Evolutionary conservation across 352 stramenopile genomes (phyloP).

Genomic region (Pythium aquatile): DNA sequence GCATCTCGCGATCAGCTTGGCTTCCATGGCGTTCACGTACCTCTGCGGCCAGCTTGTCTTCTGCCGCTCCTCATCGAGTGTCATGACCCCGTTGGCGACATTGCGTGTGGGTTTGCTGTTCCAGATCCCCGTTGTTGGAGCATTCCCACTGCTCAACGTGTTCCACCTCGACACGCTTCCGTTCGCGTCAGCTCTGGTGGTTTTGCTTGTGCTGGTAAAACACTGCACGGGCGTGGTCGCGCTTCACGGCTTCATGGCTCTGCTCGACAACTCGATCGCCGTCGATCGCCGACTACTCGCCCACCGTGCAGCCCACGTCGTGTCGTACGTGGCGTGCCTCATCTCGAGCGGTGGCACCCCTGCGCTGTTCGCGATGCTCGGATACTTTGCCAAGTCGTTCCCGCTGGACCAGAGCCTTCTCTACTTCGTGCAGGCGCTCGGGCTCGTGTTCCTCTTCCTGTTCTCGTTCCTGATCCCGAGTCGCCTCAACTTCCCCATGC

Average conservation of each 20-base stretch:
- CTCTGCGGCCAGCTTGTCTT: conserved; percentile 52
- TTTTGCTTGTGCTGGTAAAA: conserved; percentile 60
- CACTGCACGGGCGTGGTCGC: conserved; percentile 60
- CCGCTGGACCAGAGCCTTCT: conserved; percentile 79
- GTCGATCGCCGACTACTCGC: conserved; percentile 66
- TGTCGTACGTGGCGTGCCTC: conserved; percentile 57
- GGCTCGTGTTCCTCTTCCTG: conserved; percentile 64
- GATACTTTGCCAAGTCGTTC: conserved; percentile 74
- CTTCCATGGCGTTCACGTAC: conserved; percentile 51
- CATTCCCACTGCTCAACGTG: conserved; percentile 69
- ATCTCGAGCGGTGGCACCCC: conserved; percentile 48
- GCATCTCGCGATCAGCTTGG: conserved; percentile 48
- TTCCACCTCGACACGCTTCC: conserved; percentile 66
- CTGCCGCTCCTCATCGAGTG: conserved; percentile 50
- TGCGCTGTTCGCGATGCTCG: conserved; percentile 68
- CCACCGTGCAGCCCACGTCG: conserved; percentile 63
- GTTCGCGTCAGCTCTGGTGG: conserved; percentile 59
- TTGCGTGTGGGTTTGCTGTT: conserved; percentile 74
- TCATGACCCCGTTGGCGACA: conserved; percentile 77
- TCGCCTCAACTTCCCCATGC: conserved; percentile 78
- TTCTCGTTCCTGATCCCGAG: conserved; percentile 79
- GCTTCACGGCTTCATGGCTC: conserved; percentile 56
- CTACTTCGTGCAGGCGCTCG: conserved; percentile 71
- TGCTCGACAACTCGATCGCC: conserved; percentile 81
- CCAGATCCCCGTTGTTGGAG: conserved; percentile 66